Percentiles rank a stretch among this genome's conserved stretches.
Evolutionary conservation across 805 yeast genomes (phyloP).

Genomic region (Candida maltosa): DNA sequence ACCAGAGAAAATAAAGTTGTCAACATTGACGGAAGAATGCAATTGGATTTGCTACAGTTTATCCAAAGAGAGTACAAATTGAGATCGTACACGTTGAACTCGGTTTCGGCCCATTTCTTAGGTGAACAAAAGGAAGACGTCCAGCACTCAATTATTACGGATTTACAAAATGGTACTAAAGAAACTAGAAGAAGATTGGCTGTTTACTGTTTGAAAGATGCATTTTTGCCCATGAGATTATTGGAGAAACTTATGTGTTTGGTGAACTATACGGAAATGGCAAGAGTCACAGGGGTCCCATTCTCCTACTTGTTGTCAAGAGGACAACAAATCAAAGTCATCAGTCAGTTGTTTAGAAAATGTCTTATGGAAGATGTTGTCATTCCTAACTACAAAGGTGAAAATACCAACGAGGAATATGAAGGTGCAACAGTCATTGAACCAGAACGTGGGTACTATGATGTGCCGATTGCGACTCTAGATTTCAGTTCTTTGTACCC

Average conservation of each 20-base stretch:
- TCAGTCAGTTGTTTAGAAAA: conserved; percentile 91
- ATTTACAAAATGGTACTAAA: conserved; percentile 84
- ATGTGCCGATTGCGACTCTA: conserved; percentile 93
- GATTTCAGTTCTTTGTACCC: conserved; percentile 98
- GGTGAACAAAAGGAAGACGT: conserved; percentile 98
- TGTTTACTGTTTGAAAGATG: conserved; percentile 95
- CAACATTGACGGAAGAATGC: conserved; percentile 95
- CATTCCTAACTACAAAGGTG: conserved; percentile 83
- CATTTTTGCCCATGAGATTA: conserved; percentile 83
- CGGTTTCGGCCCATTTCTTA: conserved; percentile 90
- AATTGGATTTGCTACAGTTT: conserved; percentile 87
- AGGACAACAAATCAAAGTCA: conserved; percentile 97
- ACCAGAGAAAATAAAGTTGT: conserved; percentile 88
- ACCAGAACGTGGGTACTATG: conserved; percentile 92
- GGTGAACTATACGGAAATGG: conserved; percentile 98
- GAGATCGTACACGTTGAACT: conserved; percentile 90
- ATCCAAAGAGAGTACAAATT: conserved; percentile 92
- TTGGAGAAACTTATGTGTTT: conserved; percentile 93
- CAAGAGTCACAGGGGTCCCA: conserved; percentile 98
- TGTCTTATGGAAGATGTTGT: conserved; percentile 84
- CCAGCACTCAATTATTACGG: conserved; percentile 94
- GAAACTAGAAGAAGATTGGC: conserved; percentile 95
- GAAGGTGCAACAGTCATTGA: conserved; percentile 99
- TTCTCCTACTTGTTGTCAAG: conserved; percentile 82
- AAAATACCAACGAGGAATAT: conserved; percentile 84